A percentile compares a stretch with the other conserved stretches of the same genome.
Evolutionary conservation across 106 monocot species (phyloP).

Genomic region (Dendrobium huoshanense): DNA sequence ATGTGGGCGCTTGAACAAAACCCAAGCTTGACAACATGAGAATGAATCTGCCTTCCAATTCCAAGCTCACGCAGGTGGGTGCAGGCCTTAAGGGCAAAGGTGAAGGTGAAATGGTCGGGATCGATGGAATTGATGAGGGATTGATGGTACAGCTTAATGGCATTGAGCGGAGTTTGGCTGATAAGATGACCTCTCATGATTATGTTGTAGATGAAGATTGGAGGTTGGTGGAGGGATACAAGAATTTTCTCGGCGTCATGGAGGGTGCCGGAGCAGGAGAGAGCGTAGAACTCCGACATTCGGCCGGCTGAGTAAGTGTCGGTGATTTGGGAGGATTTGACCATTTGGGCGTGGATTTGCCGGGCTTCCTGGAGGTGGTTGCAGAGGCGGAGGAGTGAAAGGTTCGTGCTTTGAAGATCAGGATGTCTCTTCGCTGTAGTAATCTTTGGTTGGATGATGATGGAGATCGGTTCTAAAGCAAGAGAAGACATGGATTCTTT

Average conservation of each 20-base stretch:
- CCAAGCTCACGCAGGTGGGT: slow-evolving; percentile 17
- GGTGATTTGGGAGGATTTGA: slow-evolving; percentile 45
- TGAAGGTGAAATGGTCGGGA: slow-evolving; percentile 55
- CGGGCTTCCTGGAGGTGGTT: slow-evolving; percentile 38
- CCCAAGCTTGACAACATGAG: slow-evolving; percentile 29
- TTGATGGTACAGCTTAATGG: slow-evolving; percentile 26
- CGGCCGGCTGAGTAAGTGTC: slow-evolving; percentile 59
- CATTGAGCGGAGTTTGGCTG: slow-evolving; percentile 10
- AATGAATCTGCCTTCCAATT: slow-evolving; percentile 41
- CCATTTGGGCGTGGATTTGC: slow-evolving; percentile 54
- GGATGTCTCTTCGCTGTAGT: background rate
- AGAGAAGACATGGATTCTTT: background rate
- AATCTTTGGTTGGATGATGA: background rate
- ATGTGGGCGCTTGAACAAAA: slow-evolving; percentile 24
- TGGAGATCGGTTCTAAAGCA: background rate
- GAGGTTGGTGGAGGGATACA: slow-evolving; percentile 13
- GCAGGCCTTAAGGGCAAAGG: slow-evolving; percentile 61
- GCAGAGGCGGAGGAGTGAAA: slow-evolving; percentile 55
- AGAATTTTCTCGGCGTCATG: slow-evolving; percentile 31
- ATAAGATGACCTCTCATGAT: slow-evolving; percentile 44
- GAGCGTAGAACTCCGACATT: slow-evolving; percentile 55
- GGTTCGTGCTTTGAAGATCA: slow-evolving; percentile 10
- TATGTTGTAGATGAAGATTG: slow-evolving; percentile 49
- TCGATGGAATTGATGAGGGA: slow-evolving; percentile 15
- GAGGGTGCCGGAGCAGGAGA: slow-evolving; percentile 19